phyloP scores from a whole-genome alignment of 352 stramenopile genomes.

The Phytophthora sp. region DNA sequence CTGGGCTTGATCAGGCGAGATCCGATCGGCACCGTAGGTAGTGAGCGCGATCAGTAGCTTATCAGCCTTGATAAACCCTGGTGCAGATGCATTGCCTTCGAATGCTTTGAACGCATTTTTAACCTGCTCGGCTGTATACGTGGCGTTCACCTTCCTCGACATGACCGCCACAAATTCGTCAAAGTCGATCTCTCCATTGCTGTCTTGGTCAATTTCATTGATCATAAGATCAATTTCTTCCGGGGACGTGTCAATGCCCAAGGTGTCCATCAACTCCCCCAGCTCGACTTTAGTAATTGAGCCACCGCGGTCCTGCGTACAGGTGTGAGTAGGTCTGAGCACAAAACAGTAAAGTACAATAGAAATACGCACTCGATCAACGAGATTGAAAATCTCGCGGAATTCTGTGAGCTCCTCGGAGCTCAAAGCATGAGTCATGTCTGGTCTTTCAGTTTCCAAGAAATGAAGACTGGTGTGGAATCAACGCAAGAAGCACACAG shows the following conservation, averaged over 20 bases:
- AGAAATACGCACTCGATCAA: conserved; percentile 75
- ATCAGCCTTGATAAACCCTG: conserved; percentile 86
- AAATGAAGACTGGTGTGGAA: background rate
- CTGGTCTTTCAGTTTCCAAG: background rate
- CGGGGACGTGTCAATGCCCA: conserved; percentile 92
- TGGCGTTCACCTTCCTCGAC: conserved; percentile 94
- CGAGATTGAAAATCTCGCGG: conserved; percentile 95
- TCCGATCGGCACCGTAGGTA: conserved; percentile 90
- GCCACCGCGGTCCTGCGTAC: conserved; percentile 84
- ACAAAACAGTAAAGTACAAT: background rate
- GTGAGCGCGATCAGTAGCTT: conserved; percentile 86
- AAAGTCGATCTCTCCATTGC: conserved; percentile 95
- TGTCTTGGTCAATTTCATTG: conserved; percentile 95
- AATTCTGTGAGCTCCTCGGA: conserved; percentile 91
- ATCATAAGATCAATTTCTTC: conserved; percentile 97
- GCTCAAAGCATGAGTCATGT: conserved; percentile 71
- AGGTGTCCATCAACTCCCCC: conserved; percentile 93
- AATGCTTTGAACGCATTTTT: conserved; percentile 90
- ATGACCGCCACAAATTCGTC: conserved; percentile 96
- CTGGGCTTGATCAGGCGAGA: conserved; percentile 90
- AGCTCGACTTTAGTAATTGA: conserved; percentile 95
- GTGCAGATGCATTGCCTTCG: conserved; percentile 64
- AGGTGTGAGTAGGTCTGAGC: background rate
- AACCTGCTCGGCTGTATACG: conserved; percentile 93
- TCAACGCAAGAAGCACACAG: background rate